Evolutionary conservation across 441 rosid species (phyloP), one percentile per base, ranked within the genome.

Genomic region (Pelargonium myrrhifolium): DNA sequence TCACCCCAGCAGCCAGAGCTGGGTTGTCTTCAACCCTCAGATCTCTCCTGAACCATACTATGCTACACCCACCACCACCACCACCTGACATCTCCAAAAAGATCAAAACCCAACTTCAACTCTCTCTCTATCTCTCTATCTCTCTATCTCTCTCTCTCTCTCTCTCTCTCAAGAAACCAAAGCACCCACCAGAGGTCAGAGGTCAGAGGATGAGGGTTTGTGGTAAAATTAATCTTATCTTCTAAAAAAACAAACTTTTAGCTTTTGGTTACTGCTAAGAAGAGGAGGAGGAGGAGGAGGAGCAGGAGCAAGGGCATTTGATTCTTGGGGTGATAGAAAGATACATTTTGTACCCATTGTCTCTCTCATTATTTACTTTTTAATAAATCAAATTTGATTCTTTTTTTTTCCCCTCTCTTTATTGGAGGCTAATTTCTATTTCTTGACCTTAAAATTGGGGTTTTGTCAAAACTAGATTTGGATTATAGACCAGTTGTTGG

Each of bases 21-120:
- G 97, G 95, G 65, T 93, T 90, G 75, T 93, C 97, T 77, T 93
- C 97, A 2, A 90, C 95, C 72, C 98, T 90, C 65, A 93, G 95
- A 89, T 93, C 98, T 85, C 97, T 90, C 76, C 98, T 89, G 78
- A 93, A 88, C 98, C 98, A 93, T 62, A 93, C 96, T 80, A 93
- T 89, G 78, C 93, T 90, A 74, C 97, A 83, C 37, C 88, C 86
- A 77, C 89, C 86, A 69, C 89, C 84, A n/a, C n/a, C n/a, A n/a
- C n/a, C n/a, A n/a, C n/a, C n/a, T 64, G 90, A 82, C 97, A 93
- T 93, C 80, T 80, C 83, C 71, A 55, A 47, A 71, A 42, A 42
- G 2, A 10, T 2, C 8, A 42, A 42, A 42, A 7, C 47, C 47
- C 10, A 42, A 42, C 0, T 42, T 42, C 47, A 42, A 10, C 47